Conservation (phyloP, 305 asterid genomes). For the Caryopteris hybrid region DNA sequence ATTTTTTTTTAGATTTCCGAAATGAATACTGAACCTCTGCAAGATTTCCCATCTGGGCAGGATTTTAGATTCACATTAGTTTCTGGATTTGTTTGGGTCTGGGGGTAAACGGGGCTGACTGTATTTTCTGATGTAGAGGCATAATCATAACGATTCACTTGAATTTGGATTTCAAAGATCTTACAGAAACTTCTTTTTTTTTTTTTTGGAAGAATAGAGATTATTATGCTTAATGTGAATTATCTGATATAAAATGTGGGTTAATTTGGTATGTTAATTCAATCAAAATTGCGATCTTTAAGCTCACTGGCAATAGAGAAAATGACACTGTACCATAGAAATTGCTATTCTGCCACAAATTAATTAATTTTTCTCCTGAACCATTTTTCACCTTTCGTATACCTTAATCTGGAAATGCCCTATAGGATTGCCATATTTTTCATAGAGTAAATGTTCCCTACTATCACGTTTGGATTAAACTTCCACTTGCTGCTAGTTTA, state of each 20-base stretch:
- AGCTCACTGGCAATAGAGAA: conserved; percentile 8
- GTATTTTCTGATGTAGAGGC: too few relatives aligned
- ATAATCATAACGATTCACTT: neutral
- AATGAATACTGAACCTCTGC: neutral
- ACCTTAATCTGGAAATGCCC: conserved; percentile 5
- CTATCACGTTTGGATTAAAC: neutral
- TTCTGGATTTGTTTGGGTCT: conserved; percentile 9
- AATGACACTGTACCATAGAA: conserved; percentile 17
- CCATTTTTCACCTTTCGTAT: neutral
- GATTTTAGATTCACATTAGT: conserved; percentile 22
- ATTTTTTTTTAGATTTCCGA: neutral
- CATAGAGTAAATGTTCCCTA: neutral
- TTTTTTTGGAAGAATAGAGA: neutral
- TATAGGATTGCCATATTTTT: neutral
- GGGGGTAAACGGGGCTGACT: too few relatives aligned
- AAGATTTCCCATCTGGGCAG: conserved; percentile 16
- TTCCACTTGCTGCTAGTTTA: neutral
- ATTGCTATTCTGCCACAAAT: conserved; percentile 10
- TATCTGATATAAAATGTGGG: conserved; percentile 5
- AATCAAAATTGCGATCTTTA: conserved; percentile 7
- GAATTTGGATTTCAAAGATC: conserved; percentile 5
- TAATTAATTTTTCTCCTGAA: neutral
- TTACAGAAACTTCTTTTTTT: neutral
- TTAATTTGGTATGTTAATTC: neutral
- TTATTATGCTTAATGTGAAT: conserved; percentile 10